These are phyloP conservation scores for Aspergillus tamarii DNA, from an alignment of 2,329 filamentous ascomycete species.

Conservation along the genomic window DNA sequence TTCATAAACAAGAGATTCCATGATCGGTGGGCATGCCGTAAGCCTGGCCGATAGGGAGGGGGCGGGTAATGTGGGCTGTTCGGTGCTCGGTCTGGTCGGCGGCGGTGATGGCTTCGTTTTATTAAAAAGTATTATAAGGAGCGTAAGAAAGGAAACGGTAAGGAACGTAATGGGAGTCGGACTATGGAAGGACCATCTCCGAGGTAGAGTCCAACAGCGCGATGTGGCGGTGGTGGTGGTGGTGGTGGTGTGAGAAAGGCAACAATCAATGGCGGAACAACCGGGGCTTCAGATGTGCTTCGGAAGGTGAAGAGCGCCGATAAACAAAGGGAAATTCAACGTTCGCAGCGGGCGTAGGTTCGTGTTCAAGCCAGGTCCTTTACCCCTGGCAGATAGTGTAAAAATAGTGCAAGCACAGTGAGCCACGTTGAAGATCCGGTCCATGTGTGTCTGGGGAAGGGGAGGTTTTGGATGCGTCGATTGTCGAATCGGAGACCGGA, in stretches of 20 bases:
- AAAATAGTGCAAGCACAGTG: constrained; percentile 18
- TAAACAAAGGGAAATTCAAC: constrained; percentile 4
- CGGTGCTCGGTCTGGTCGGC: not conserved
- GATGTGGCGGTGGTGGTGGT: not conserved
- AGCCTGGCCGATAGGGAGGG: constrained; percentile 10
- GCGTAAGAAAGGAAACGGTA: constrained; percentile 4
- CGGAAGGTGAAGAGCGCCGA: not conserved
- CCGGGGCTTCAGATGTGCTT: not conserved
- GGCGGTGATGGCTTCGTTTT: not conserved
- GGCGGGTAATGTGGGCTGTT: constrained; percentile 2
- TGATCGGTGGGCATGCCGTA: constrained; percentile 49
- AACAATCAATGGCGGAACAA: not conserved
- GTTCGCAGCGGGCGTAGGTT: not conserved
- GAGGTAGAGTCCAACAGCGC: constrained; percentile 10
- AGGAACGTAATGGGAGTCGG: constrained; percentile 6
- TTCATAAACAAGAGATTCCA: constrained; percentile 88
- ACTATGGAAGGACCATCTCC: constrained; percentile 23
- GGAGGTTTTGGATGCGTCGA: constrained; percentile 9
- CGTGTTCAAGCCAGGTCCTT: not conserved
- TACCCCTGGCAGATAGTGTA: constrained; percentile 16
- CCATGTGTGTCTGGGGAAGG: constrained; percentile 27
- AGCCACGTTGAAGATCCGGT: constrained; percentile 29
- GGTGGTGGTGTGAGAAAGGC: not conserved
- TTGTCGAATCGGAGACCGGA: constrained; percentile 22
- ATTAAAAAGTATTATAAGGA: not conserved